Evolutionary conservation across 1,139 yeast genomes (phyloP), one percentile per base, ranked within the genome.

Genomic region (Hyphopichia pseudoburtonii): DNA sequence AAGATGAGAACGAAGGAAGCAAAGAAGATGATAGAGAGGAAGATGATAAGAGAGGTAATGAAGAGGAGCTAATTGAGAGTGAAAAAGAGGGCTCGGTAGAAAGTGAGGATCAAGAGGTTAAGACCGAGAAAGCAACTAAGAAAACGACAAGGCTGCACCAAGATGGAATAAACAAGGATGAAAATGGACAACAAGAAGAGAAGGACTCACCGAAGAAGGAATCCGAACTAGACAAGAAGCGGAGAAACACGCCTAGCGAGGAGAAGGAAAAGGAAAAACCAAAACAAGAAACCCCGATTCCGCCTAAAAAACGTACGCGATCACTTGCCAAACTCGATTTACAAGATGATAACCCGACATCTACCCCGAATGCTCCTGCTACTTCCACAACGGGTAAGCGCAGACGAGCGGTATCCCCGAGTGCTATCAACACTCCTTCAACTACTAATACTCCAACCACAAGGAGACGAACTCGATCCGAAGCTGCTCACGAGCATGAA

Each of bases 221-320:
- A 23, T 14, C 5, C 17, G 22, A 24, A 12, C 8, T 11, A 14
- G 18, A 18, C 30, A 36, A 26, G 24, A 39, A 27, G n/a, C n/a
- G n/a, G n/a, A n/a, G n/a, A n/a, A n/a, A n/a, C n/a, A n/a, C n/a
- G n/a, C n/a, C n/a, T n/a, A n/a, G n/a, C n/a, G 32, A 32, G 36
- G 12, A 32, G 33, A 27, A 21, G 14, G 35, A 33, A 19, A 19
- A 27, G 24, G 35, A 33, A 27, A 25, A 33, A 11, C 3, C 11
- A 6, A 11, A 5, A n/a, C 7, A 21, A 21, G 10, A 10, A 7
- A 10, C 7, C 23, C 7, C 23, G 29, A 35, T 54, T 5, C 40
- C 46, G 7, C 44, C 57, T 3, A 57, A 58, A 42, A 64, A 63
- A 39, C 46, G 68, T 21, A 60, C 66, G 2, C 47, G 68, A 19